A percentile compares a stretch with the other conserved stretches of the same genome.
These are phyloP conservation scores for Talaromyces sp. DNA, from an alignment of 2,329 filamentous ascomycete species.

Conservation along the genomic window DNA sequence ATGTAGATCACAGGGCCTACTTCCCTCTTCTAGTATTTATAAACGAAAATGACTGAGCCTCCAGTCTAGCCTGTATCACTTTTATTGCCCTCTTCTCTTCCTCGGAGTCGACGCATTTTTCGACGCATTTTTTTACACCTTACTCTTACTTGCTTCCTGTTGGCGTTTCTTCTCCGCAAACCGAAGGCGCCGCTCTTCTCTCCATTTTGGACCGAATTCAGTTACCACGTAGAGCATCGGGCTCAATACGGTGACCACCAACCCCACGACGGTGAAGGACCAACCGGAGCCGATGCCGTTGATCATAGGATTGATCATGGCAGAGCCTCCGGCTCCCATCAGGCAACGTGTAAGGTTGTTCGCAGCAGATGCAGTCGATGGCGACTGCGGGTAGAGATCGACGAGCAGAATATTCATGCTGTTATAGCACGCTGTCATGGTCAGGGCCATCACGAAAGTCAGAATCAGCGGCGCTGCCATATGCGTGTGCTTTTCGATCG, in stretches of 20 bases:
- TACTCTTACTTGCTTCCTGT: background rate
- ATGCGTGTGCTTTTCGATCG: background rate
- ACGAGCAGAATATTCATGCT: background rate
- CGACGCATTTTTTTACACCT: background rate
- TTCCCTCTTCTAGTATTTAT: no score
- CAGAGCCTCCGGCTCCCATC: conserved; percentile 38
- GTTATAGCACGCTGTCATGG: conserved; percentile 20
- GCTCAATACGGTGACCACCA: conserved; percentile 31
- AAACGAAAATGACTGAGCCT: no score
- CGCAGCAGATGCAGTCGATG: conserved; percentile 38
- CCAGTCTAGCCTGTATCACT: no score
- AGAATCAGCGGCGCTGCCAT: background rate
- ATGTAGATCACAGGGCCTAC: no score
- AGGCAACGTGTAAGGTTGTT: conserved; percentile 40
- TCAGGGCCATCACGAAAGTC: conserved; percentile 20
- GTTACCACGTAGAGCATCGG: conserved; percentile 38
- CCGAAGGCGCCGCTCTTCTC: background rate
- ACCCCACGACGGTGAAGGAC: conserved; percentile 35
- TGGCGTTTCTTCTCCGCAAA: background rate
- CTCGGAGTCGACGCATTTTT: background rate
- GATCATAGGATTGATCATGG: conserved; percentile 37
- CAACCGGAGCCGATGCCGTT: conserved; percentile 23
- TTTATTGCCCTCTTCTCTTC: background rate
- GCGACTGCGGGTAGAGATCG: conserved; percentile 25
- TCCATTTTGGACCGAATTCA: conserved; percentile 37